Percentiles rank a stretch among this genome's conserved stretches.
These are phyloP conservation scores for Didymella segeticola DNA, from an alignment of 2,329 filamentous ascomycete species.

Conservation along the genomic window DNA sequence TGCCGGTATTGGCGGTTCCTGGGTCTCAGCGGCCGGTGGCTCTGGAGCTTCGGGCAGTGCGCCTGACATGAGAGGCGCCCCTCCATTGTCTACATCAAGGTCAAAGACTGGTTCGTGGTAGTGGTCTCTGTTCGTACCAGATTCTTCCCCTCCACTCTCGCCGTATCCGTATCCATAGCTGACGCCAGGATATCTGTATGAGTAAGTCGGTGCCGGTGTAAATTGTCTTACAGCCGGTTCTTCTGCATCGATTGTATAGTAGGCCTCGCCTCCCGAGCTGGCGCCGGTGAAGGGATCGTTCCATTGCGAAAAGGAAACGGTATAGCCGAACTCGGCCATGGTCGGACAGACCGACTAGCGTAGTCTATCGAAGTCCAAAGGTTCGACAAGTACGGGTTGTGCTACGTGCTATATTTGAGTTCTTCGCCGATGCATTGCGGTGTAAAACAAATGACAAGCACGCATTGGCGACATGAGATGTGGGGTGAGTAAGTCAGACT, in stretches of 20 bases:
- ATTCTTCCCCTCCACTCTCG: slow-evolving; percentile 22
- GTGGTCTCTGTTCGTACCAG: slow-evolving; percentile 3
- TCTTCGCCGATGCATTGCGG: slow-evolving; percentile 41
- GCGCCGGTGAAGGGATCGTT: slow-evolving; percentile 36
- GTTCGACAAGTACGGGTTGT: slow-evolving; percentile 35
- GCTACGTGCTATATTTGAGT: slow-evolving; percentile 42
- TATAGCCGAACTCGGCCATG: slow-evolving; percentile 36
- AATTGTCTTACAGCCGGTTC: slow-evolving; percentile 35
- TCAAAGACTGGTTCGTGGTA: not conserved
- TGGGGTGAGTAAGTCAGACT: slow-evolving; percentile 42
- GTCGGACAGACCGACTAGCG: slow-evolving; percentile 31
- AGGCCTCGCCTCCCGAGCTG: slow-evolving; percentile 19
- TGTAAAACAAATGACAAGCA: slow-evolving; percentile 34
- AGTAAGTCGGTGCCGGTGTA: slow-evolving; percentile 24
- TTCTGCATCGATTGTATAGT: slow-evolving; percentile 15
- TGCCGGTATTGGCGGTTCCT: slow-evolving; percentile 7
- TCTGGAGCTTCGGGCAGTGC: slow-evolving; percentile 26
- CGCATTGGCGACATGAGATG: slow-evolving; percentile 46
- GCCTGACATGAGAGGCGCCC: slow-evolving; percentile 22
- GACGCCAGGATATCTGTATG: slow-evolving; percentile 11
- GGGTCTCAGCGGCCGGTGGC: slow-evolving; percentile 19
- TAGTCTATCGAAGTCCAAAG: slow-evolving; percentile 26
- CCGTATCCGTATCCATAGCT: slow-evolving; percentile 18
- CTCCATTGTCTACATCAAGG: slow-evolving; percentile 28
- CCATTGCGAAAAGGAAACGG: slow-evolving; percentile 46